Evolutionary conservation across 1,284 basidiomycete species (phyloP).

Genomic region (Leccinum subrobustum): DNA sequence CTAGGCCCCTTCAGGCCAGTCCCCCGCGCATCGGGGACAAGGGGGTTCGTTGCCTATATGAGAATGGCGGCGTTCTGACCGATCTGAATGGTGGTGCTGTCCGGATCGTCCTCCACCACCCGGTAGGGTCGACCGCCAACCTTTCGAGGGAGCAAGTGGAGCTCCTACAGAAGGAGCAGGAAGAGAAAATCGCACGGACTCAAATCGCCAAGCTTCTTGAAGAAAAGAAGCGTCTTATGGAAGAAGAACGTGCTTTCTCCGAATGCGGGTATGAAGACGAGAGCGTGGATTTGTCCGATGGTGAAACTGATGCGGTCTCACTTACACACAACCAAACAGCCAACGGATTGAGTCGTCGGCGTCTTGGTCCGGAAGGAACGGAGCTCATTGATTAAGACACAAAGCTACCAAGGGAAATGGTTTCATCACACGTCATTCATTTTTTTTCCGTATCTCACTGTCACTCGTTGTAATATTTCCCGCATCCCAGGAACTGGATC

Average conservation of each 20-base stretch:
- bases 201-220: slow-evolving; percentile 26
- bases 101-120: slow-evolving; percentile 24
- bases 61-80: slow-evolving; percentile 16
- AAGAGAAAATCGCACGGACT: slow-evolving; percentile 14
- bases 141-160: slow-evolving; percentile 27
- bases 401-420: not conserved
- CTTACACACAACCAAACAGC: not conserved
- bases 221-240: slow-evolving; percentile 5
- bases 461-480: not conserved
- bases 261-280: slow-evolving; percentile 21
- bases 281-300: slow-evolving; percentile 4
- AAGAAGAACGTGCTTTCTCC: slow-evolving; percentile 7
- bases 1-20: slow-evolving; percentile 29
- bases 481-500: slow-evolving; percentile 27
- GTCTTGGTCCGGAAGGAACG: slow-evolving; percentile 22
- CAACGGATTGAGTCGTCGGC: not conserved
- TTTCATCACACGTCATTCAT: not conserved
- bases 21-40: slow-evolving; percentile 29
- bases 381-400: slow-evolving; percentile 18
- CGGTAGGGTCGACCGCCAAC: slow-evolving; percentile 22
- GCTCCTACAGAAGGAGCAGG: slow-evolving; percentile 15
- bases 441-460: not conserved
- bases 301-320: not conserved
- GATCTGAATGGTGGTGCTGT: slow-evolving; percentile 11
- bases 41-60: slow-evolving; percentile 26